Percentiles rank a stretch among this genome's conserved stretches.
Evolutionary conservation across 495 filamentous ascomycete species (phyloP).

Genomic region (Neurospora sp.): DNA sequence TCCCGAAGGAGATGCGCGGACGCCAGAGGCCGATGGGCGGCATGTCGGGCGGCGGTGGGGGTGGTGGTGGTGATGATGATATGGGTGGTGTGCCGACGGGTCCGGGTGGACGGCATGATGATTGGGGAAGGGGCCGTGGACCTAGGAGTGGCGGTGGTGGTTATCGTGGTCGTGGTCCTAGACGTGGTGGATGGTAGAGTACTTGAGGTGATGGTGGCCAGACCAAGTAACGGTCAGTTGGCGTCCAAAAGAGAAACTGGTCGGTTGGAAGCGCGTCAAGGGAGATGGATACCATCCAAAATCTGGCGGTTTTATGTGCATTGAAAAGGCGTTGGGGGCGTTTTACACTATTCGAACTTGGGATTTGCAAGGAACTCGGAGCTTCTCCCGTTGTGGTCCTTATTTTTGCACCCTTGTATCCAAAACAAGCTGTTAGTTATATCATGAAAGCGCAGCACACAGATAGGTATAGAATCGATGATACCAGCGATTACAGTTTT

Average conservation of each 20-base stretch:
- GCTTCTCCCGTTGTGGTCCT: background rate
- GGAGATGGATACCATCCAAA: background rate
- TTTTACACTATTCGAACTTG: background rate
- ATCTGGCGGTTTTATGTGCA: background rate
- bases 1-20: slow-evolving; percentile 76
- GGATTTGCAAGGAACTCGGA: background rate
- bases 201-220: background rate
- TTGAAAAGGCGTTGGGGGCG: background rate
- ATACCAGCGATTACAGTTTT: background rate
- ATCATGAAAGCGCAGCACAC: background rate
- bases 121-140: slow-evolving; percentile 39
- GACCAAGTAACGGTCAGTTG: background rate
- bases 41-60: slow-evolving; percentile 29
- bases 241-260: background rate
- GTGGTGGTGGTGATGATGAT: slow-evolving; percentile 39
- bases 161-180: slow-evolving; percentile 3
- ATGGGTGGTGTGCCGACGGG: slow-evolving; percentile 26
- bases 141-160: slow-evolving; percentile 33
- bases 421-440: background rate
- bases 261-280: background rate
- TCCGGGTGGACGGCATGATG: slow-evolving; percentile 48
- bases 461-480: background rate
- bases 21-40: slow-evolving; percentile 44
- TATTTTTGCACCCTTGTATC: background rate
- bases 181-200: slow-evolving; percentile 10